Evolutionary conservation across 257 asterid genomes (phyloP).

Genomic region (Buddleja alternifolia): DNA sequence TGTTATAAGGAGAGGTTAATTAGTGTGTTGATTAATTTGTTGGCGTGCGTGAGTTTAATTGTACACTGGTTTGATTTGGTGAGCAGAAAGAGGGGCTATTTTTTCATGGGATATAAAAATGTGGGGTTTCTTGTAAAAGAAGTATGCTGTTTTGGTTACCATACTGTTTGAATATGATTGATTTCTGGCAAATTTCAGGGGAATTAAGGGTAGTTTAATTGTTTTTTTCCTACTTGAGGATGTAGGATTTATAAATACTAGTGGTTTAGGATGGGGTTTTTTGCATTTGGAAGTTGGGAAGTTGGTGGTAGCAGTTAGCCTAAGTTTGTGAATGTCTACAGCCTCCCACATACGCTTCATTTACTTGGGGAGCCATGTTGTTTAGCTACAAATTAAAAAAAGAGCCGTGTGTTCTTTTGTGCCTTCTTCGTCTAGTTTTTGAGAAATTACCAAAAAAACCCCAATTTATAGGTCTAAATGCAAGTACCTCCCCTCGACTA

Average conservation of each 20-base stretch:
- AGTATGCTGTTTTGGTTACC: too few relatives aligned
- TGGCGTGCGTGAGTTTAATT: conserved; percentile 44
- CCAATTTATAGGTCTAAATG: too few relatives aligned
- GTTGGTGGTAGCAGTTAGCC: conserved; percentile 48
- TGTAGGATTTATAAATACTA: too few relatives aligned
- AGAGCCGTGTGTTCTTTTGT: too few relatives aligned
- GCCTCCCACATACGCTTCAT: not conserved
- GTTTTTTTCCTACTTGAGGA: too few relatives aligned
- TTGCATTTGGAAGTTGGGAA: conserved; percentile 10
- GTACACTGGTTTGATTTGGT: conserved; percentile 43
- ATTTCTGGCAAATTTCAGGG: not conserved
- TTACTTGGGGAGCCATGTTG: conserved; percentile 2
- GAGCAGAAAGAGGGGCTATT: conserved; percentile 36
- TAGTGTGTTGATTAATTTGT: conserved; percentile 8
- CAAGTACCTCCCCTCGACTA: too few relatives aligned
- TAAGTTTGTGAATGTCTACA: conserved; percentile 22
- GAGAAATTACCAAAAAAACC: too few relatives aligned
- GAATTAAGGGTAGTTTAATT: not conserved
- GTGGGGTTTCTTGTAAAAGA: conserved; percentile 28
- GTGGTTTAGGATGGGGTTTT: not conserved
- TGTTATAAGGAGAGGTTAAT: conserved; percentile 40
- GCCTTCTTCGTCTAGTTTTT: too few relatives aligned
- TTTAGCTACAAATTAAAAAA: conserved; percentile 20
- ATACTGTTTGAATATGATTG: not conserved
- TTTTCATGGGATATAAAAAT: not conserved